These are phyloP conservation scores for Cytospora piceae DNA, from an alignment of 2,329 filamentous ascomycete species.

Conservation along the genomic window DNA sequence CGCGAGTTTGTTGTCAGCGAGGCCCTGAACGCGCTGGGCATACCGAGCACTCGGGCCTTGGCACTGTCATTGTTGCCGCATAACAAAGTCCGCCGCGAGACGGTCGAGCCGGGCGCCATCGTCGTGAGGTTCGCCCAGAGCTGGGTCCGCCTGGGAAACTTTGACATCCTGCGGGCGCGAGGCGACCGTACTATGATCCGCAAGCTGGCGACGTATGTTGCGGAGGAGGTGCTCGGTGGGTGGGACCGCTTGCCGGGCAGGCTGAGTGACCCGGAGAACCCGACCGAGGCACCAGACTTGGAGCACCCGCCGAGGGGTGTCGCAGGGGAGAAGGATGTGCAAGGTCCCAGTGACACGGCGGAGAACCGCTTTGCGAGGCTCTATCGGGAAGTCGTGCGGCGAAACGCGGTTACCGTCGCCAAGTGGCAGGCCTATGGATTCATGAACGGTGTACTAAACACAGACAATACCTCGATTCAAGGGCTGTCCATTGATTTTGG, in stretches of 20 bases:
- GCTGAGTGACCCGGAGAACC: slow-evolving; percentile 55
- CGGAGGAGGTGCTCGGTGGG: slow-evolving; percentile 83
- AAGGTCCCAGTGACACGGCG: slow-evolving; percentile 69
- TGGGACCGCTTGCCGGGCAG: slow-evolving; percentile 81
- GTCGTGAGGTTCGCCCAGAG: slow-evolving; percentile 88
- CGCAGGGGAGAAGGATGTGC: slow-evolving; percentile 54
- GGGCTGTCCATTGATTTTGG: slow-evolving; percentile 93
- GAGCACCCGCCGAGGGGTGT: slow-evolving; percentile 55
- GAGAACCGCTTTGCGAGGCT: slow-evolving; percentile 88
- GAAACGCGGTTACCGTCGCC: slow-evolving; percentile 87
- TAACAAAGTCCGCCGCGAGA: slow-evolving; percentile 75
- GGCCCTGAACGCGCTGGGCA: slow-evolving; percentile 79
- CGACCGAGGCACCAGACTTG: slow-evolving; percentile 45
- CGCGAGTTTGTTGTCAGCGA: slow-evolving; percentile 94
- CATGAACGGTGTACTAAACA: slow-evolving; percentile 98
- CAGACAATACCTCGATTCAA: slow-evolving; percentile 91
- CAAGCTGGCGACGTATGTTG: slow-evolving; percentile 78
- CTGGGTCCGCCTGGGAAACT: slow-evolving; percentile 94
- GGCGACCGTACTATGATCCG: slow-evolving; percentile 77
- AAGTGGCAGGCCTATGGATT: slow-evolving; percentile 99
- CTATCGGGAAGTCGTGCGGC: slow-evolving; percentile 83
- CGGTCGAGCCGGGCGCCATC: slow-evolving; percentile 86
- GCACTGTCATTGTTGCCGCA: slow-evolving; percentile 78
- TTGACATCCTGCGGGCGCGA: slow-evolving; percentile 84
- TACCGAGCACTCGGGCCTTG: slow-evolving; percentile 85